phyloP scores from a whole-genome alignment of 768 basidiomycete species.

The Megacollybia marginata region DNA sequence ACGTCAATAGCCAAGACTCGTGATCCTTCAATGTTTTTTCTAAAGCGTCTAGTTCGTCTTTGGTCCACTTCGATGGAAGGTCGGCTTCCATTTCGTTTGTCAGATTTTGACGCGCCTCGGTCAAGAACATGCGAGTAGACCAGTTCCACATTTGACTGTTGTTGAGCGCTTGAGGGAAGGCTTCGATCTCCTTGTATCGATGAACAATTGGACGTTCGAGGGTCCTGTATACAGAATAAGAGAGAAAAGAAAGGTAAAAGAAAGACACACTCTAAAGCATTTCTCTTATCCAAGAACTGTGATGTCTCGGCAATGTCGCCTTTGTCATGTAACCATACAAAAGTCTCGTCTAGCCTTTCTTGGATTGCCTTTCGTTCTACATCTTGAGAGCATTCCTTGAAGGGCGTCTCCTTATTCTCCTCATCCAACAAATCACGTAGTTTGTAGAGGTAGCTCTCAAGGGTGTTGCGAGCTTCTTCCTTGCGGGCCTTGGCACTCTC shows the following conservation, averaged over 20 bases:
- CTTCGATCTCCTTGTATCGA: conserved; percentile 84
- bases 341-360: conserved; percentile 63
- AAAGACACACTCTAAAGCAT: conserved; percentile 71
- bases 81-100: conserved; percentile 55
- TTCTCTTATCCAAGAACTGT: conserved; percentile 68
- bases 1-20: conserved; percentile 76
- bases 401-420: conserved; percentile 58
- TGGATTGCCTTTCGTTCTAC: conserved; percentile 62
- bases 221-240: conserved; percentile 32
- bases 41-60: conserved; percentile 76
- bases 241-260: neutral
- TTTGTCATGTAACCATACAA: conserved; percentile 77
- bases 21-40: conserved; percentile 73
- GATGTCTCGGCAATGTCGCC: conserved; percentile 78
- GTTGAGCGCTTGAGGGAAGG: conserved; percentile 77
- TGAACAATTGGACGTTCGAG: conserved; percentile 78
- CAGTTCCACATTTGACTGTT: conserved; percentile 84
- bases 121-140: conserved; percentile 81
- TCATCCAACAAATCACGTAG: conserved; percentile 76
- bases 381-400: conserved; percentile 77
- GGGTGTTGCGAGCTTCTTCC: conserved; percentile 85
- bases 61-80: conserved; percentile 73
- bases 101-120: conserved; percentile 68
- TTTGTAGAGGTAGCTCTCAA: conserved; percentile 92
- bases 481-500: conserved; percentile 71